These are phyloP conservation scores for Linaria vulgaris DNA, from an alignment of 257 asterid species.

Conservation along the genomic window DNA sequence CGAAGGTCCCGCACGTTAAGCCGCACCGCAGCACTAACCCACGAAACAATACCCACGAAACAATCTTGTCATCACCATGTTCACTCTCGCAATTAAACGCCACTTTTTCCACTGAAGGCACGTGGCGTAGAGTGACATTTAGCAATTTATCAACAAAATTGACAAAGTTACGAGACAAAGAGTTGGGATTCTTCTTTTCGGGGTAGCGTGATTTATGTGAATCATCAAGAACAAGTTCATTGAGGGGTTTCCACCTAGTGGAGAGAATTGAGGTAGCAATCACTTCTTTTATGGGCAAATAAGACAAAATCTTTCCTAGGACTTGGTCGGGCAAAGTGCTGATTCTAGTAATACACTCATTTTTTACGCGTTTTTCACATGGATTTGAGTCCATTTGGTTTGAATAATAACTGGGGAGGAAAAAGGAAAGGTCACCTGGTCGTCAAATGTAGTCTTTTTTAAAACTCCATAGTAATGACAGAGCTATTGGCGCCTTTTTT, in stretches of 20 bases:
- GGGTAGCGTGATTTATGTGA: not conserved
- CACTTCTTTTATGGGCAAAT: not conserved
- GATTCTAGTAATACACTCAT: too few species aligned
- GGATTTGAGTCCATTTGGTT: not conserved
- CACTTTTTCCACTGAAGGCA: not conserved
- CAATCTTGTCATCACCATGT: not conserved
- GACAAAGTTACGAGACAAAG: not conserved
- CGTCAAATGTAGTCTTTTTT: too few species aligned
- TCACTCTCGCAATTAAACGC: not conserved
- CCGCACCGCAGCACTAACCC: not conserved
- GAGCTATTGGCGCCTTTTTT: too few species aligned
- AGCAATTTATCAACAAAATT: not conserved
- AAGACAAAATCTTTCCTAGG: too few species aligned
- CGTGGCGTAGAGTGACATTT: not conserved
- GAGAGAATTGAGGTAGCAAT: slow-evolving; percentile 2
- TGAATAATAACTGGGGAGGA: too few species aligned
- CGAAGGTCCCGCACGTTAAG: not conserved
- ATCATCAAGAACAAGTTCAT: slow-evolving; percentile 13
- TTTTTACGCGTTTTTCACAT: too few species aligned
- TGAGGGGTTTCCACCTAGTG: not conserved
- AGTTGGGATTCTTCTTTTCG: too few species aligned
- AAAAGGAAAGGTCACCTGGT: too few species aligned
- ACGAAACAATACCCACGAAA: too few species aligned
- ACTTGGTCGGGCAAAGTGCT: too few species aligned
- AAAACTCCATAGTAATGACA: too few species aligned